phyloP scores from a whole-genome alignment of 768 basidiomycete species.

The Naematelia encephala region DNA sequence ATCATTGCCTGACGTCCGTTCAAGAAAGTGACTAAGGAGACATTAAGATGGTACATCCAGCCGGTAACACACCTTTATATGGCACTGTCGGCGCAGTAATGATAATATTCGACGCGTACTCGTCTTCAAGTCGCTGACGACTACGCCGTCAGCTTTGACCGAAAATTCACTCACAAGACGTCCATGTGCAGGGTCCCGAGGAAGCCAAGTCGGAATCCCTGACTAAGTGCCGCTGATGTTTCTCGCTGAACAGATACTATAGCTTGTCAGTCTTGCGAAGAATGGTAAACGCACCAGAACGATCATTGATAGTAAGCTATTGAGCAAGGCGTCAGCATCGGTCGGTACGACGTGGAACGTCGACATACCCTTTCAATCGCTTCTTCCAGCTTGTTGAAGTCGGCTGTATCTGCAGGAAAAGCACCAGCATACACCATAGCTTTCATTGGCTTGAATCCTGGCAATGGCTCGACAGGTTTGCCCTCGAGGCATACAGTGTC shows the following conservation, averaged over 20 bases:
- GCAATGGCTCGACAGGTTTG: slow-evolving; percentile 71
- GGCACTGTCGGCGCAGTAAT: slow-evolving; percentile 95
- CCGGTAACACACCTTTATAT: slow-evolving; percentile 63
- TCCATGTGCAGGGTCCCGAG: slow-evolving; percentile 90
- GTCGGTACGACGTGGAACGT: not conserved
- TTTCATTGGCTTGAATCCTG: slow-evolving; percentile 86
- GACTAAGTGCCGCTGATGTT: slow-evolving; percentile 87
- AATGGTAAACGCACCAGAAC: slow-evolving; percentile 38
- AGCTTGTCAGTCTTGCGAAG: slow-evolving; percentile 75
- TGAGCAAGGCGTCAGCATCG: slow-evolving; percentile 13
- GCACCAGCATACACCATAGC: slow-evolving; percentile 97
- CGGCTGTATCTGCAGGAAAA: slow-evolving; percentile 84
- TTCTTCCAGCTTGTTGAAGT: slow-evolving; percentile 92
- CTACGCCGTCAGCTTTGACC: slow-evolving; percentile 4
- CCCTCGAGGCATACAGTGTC: slow-evolving; percentile 83
- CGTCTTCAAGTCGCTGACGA: slow-evolving; percentile 92
- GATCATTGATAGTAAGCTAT: slow-evolving; percentile 48
- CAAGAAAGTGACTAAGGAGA: slow-evolving; percentile 65
- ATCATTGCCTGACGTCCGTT: slow-evolving; percentile 62
- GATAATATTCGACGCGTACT: slow-evolving; percentile 90
- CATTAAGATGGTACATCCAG: not conserved
- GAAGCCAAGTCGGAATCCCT: slow-evolving; percentile 92
- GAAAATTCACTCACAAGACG: slow-evolving; percentile 39
- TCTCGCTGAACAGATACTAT: slow-evolving; percentile 88
- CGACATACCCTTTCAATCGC: slow-evolving; percentile 76